Evolutionary conservation across 257 asterid species (phyloP).

Genomic region (Capsicum chinense): DNA sequence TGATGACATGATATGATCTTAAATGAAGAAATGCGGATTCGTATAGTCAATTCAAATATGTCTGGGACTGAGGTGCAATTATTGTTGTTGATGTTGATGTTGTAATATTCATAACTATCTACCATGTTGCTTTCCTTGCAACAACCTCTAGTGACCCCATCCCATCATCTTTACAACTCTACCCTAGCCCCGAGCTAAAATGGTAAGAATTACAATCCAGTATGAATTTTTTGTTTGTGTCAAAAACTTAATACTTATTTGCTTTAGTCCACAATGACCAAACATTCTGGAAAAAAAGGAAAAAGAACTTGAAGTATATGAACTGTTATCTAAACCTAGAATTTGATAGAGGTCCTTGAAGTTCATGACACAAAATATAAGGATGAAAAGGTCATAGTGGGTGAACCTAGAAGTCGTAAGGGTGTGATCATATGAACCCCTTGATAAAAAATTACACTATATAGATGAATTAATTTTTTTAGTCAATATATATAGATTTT

Average conservation of each 20-base stretch:
- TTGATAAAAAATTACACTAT: too few species aligned
- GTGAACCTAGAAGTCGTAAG: too few species aligned
- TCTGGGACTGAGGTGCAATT: too few species aligned
- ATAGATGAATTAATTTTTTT: too few species aligned
- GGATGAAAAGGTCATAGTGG: background rate
- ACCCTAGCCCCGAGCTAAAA: background rate
- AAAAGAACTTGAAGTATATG: background rate
- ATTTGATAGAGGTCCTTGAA: background rate
- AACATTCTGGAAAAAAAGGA: background rate
- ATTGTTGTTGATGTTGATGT: too few species aligned
- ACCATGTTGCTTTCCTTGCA: background rate
- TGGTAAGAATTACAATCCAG: background rate
- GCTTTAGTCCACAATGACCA: slow-evolving; percentile 8
- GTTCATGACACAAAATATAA: background rate
- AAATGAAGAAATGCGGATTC: background rate
- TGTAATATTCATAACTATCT: background rate
- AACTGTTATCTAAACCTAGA: slow-evolving; percentile 15
- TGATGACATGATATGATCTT: background rate
- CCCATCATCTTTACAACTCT: background rate
- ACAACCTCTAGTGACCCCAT: background rate
- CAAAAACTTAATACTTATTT: background rate
- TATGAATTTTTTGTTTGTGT: background rate
- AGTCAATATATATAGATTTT: too few species aligned
- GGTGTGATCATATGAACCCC: too few species aligned
- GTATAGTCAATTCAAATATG: background rate